Conservation (phyloP, 148 eudicot species). For the Dianthus caryophyllus region DNA sequence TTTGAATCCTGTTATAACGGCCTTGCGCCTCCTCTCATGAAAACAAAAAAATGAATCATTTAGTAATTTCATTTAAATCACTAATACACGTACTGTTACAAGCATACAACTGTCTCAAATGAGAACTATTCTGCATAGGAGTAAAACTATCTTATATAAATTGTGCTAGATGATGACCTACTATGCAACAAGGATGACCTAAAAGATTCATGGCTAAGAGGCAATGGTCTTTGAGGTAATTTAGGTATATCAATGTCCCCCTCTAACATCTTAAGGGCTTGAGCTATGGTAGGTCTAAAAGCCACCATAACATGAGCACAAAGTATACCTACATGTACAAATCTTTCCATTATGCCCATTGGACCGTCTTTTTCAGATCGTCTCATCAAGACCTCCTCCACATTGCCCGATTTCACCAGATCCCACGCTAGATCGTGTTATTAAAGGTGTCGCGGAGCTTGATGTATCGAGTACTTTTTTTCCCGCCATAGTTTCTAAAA, state of each 20-base stretch:
- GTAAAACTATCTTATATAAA: constrained; percentile 11
- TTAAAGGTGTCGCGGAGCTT: constrained; percentile 30
- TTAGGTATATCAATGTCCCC: constrained; percentile 63
- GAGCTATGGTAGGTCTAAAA: constrained; percentile 60
- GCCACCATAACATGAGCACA: constrained; percentile 85
- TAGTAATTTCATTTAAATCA: no score
- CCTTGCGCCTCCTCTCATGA: no score
- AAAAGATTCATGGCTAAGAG: constrained; percentile 51
- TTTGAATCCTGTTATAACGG: no score
- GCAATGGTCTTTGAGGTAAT: constrained; percentile 48
- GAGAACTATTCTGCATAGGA: no score
- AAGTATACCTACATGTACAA: constrained; percentile 54
- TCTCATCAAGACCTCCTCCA: constrained; percentile 35
- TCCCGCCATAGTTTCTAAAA: constrained; percentile 55
- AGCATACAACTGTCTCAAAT: no score
- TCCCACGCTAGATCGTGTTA: constrained; percentile 60
- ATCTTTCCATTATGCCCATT: constrained; percentile 55
- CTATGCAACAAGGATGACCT: constrained; percentile 26
- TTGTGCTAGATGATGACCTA: constrained; percentile 23
- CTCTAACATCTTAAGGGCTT: constrained; percentile 66
- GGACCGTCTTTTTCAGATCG: constrained; percentile 41
- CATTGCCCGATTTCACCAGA: constrained; percentile 40
- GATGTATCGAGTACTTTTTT: constrained; percentile 48
- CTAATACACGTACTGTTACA: no score
- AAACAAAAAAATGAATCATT: no score